These are phyloP conservation scores for Claviceps sp. DNA, from an alignment of 2,329 filamentous ascomycete species.

Conservation along the genomic window DNA sequence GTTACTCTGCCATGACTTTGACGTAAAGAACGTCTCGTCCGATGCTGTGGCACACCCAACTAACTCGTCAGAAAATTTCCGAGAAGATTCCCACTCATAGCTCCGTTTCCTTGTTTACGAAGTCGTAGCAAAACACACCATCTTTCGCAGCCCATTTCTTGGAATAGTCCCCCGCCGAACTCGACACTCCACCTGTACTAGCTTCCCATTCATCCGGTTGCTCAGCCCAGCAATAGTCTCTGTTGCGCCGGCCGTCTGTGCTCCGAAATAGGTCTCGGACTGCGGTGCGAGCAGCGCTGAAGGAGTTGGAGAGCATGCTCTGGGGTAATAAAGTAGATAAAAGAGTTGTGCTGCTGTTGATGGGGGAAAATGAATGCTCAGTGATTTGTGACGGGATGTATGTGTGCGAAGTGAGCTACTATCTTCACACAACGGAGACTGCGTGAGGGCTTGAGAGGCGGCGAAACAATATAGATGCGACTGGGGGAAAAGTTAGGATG, in stretches of 20 bases:
- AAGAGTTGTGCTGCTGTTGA: too few relatives aligned
- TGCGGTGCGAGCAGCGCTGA: conserved; percentile 1
- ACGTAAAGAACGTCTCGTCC: conserved; percentile 1
- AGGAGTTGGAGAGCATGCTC: conserved; percentile 3
- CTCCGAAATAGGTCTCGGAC: conserved; percentile 3
- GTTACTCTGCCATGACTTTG: background rate
- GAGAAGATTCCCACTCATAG: too few relatives aligned
- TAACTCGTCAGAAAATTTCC: background rate
- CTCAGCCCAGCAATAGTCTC: background rate
- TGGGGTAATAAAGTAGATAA: too few relatives aligned
- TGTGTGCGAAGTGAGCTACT: too few relatives aligned
- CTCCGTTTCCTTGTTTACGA: too few relatives aligned
- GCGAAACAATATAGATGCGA: too few relatives aligned
- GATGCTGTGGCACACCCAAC: background rate
- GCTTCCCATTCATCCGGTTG: conserved; percentile 1
- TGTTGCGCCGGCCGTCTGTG: background rate
- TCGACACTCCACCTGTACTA: background rate
- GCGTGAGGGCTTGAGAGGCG: too few relatives aligned
- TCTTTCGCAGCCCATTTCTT: background rate
- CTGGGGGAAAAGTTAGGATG: too few relatives aligned
- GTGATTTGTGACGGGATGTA: too few relatives aligned
- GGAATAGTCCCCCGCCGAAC: background rate
- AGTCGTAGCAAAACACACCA: background rate
- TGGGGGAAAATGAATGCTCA: too few relatives aligned
- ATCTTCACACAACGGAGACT: too few relatives aligned